Evolutionary conservation across 768 basidiomycete genomes (phyloP), one percentile per base, ranked within the genome.

Genomic region (Termitomyces sp.): DNA sequence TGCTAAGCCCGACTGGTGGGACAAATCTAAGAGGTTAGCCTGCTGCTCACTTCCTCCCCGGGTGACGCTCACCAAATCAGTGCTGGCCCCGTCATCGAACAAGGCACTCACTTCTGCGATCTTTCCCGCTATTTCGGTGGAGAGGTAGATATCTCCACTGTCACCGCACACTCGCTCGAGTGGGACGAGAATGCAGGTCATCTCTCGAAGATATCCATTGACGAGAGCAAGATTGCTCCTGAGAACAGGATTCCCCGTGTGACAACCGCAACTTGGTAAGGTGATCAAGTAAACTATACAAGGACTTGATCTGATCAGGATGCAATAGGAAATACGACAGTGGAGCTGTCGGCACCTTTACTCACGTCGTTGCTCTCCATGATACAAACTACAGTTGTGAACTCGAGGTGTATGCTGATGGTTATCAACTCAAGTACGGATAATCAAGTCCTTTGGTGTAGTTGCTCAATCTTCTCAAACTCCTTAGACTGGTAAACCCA

Each of bases 21-120:
- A 93, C 77, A 94, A 94, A 74, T 83, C 88, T 24, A 90, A 84
- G 77, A 91, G 87, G 86, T 84, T 52, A 46, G 63, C 59, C 26
- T 8, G 8, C 46, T 51, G 46, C 44, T 49, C 24, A 57, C 15
- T 37, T 37, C 12, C 37, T 46, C 18, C 6, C 24, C 55, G 24
- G 60, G 37, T 59, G 24, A 49, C 20, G 16, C 39, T 59, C 26
- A 57, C 26, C 33, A 56, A 18, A 39, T 36, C 57, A 88, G 90
- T 68, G 87, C 83, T 54, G 91, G 91, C 20, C 91, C 92, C 5
- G 79, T 94, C 64, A 76, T 95, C 61, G 93, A 94, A 71, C 90
- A 94, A 75, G 95, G 92, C 48, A 98, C 96, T 15, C 96, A 98
- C 76, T 96, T 98, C 76, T 94, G 92, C 65, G 94, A 98, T 75